These are phyloP conservation scores for Lentinula sp. DNA, from an alignment of 768 basidiomycete species.

Conservation along the genomic window DNA sequence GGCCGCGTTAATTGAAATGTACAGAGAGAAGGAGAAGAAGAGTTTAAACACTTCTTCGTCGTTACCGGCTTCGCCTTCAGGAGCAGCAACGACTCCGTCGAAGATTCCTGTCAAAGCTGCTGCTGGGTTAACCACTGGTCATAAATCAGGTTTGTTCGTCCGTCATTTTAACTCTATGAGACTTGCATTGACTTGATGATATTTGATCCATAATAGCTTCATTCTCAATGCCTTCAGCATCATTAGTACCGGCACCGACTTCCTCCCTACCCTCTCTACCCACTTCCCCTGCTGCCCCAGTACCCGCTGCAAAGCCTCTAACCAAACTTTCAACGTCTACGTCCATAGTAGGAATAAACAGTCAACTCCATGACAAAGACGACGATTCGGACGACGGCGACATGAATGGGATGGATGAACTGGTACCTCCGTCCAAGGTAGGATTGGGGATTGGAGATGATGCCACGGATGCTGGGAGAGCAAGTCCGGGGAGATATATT, in stretches of 20 bases:
- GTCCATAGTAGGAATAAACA: not conserved
- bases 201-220: not conserved
- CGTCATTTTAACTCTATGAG: not conserved
- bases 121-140: slow-evolving; percentile 6
- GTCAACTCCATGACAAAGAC: not conserved
- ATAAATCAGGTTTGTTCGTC: slow-evolving; percentile 18
- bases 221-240: slow-evolving; percentile 12
- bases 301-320: not conserved
- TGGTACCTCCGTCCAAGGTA: slow-evolving; percentile 17
- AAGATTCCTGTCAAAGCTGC: slow-evolving; percentile 12
- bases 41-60: slow-evolving; percentile 15
- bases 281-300: slow-evolving; percentile 2
- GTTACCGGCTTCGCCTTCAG: slow-evolving; percentile 19
- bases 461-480: slow-evolving; percentile 49
- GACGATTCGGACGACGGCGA: not conserved
- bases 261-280: slow-evolving; percentile 12
- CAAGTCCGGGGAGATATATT: slow-evolving; percentile 66
- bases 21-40: slow-evolving; percentile 64
- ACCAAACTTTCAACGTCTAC: not conserved
- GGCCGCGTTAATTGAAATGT: slow-evolving; percentile 80
- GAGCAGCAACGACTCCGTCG: slow-evolving; percentile 9
- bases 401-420: not conserved
- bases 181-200: not conserved
- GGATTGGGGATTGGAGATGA: slow-evolving; percentile 29
- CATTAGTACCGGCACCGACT: slow-evolving; percentile 1